Conservation (phyloP, 495 filamentous ascomycete species). For the Aspergillus panamensis region DNA sequence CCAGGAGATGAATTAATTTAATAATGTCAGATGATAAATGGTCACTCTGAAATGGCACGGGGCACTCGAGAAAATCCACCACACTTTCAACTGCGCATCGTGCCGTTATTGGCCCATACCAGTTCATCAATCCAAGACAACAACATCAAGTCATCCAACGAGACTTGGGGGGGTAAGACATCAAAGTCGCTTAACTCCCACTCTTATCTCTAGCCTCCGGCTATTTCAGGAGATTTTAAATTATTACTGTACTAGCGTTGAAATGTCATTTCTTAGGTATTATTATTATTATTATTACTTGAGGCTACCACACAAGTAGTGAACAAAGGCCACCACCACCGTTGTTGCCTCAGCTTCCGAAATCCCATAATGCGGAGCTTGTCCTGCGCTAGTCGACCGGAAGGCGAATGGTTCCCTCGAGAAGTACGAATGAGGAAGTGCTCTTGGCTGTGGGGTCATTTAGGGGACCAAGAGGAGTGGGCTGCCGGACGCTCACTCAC, state of each 20-base stretch:
- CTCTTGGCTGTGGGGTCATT: too few species aligned
- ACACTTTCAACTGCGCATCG: background rate
- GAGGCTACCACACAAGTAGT: too few species aligned
- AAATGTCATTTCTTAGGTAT: too few species aligned
- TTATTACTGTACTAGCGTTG: background rate
- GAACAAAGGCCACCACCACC: too few species aligned
- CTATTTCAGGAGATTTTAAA: background rate
- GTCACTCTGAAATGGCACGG: background rate
- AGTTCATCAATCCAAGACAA: conserved; percentile 16
- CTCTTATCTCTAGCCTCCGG: background rate
- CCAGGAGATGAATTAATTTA: background rate
- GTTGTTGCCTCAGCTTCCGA: too few species aligned
- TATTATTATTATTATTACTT: too few species aligned
- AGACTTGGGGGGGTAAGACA: conserved; percentile 11
- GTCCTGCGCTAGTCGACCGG: too few species aligned
- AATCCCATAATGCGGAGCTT: too few species aligned
- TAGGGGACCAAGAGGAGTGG: background rate
- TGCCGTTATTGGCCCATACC: conserved; percentile 9
- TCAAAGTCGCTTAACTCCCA: background rate
- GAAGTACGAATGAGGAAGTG: too few species aligned
- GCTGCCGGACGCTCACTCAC: background rate
- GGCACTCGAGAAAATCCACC: background rate
- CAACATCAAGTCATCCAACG: conserved; percentile 1
- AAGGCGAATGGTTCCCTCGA: too few species aligned
- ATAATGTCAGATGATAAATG: background rate